Evolutionary conservation across 352 stramenopile genomes (phyloP), one percentile per base, ranked within the genome.

Genomic region (Elongisporangium undulatum): DNA sequence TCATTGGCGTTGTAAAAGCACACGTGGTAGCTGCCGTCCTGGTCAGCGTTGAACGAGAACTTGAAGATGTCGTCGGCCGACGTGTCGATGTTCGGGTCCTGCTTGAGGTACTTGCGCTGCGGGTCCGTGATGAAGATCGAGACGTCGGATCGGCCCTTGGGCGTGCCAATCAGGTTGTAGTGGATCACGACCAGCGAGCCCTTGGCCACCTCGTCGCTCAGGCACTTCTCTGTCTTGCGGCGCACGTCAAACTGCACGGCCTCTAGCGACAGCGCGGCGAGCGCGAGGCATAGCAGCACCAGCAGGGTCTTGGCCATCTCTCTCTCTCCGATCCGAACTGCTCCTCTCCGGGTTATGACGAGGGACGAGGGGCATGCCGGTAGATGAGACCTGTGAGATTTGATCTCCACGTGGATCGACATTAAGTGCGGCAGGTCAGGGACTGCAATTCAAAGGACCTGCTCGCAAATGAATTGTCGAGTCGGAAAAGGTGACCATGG

Each of bases 1-100:
- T 91, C 80, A 67, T 93, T 90, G 59, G 59, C 72, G 71, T 95
- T 95, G 60, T 77, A 77, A 57, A 95, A 94, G 70, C 86, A 95
- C 59, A 92, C 83, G 39, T 73, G 65, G 64, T 91, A 92, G 64
- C 71, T 90, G 22, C 85, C 85, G 26, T 69, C 79, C 1, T 65
- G 62, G 55, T 89, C 75, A 12, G 85, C 83, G 51, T 85, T 82
- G 71, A 95, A 95, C 51, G 82, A 87, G 51, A 90, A 92, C 68
- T 91, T 91, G 71, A 92, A 82, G 38, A 89, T 76, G 56, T 92
- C 82, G 51, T 92, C 85, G 3, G 78, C 79, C 9, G 78, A 85
- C 62, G 79, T 87, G 70, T 95, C 85, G 58, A 95, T 86, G 66
- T 95, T 87, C 55, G 69, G 69, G 68, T 93, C 84, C 66, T 93